Evolutionary conservation across 2,329 filamentous ascomycete genomes (phyloP), one percentile per base, ranked within the genome.

Genomic region (Colletotrichum sp.): DNA sequence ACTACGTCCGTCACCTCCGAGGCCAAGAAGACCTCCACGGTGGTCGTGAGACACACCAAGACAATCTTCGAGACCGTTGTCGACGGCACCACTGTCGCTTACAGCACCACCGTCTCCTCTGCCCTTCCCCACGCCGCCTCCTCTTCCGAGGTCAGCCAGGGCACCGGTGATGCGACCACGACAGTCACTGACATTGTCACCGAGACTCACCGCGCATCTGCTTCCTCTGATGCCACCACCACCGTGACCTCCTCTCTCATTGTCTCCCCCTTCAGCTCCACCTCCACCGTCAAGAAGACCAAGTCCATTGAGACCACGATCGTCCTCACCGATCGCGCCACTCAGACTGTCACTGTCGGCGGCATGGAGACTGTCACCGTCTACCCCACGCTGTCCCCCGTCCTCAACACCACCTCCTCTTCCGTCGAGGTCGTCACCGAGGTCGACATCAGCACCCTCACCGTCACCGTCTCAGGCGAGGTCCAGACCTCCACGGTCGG

Each of bases 391-490:
- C n/a, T 32, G 13, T 65, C 71, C 30, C 66, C 74, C 34, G 61
- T 68, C 55, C 68, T 79, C 79, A 76, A 78, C 52, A 66, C 80
- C 25, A 66, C 73, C n/a, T 44, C 29, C 34, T 59, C 71, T 34
- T 77, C 76, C 8, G 80, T 78, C 9, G 80, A 82, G 39, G 78
- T 81, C 19, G 76, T 80, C 76, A 85, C 83, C 22, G 64, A 80
- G 68, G 79, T 82, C 32, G 78, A 84, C 62, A 39, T 62, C 68
- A 64, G 25, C 69, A 86, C 84, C 39, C 78, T 81, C 64, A 84
- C 82, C 29, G 49, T 71, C 69, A 78, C 77, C 6, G 13, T 73
- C n/a, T 77, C 63, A 39, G 82, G 81, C 25, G 73, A 79, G 36
- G 32, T 64, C 32, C 30, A 63, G 30, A 75, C 72, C 9, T 63